Evolutionary conservation across 352 stramenopile species (phyloP).

Genomic region (Globisporangium abappressorium): DNA sequence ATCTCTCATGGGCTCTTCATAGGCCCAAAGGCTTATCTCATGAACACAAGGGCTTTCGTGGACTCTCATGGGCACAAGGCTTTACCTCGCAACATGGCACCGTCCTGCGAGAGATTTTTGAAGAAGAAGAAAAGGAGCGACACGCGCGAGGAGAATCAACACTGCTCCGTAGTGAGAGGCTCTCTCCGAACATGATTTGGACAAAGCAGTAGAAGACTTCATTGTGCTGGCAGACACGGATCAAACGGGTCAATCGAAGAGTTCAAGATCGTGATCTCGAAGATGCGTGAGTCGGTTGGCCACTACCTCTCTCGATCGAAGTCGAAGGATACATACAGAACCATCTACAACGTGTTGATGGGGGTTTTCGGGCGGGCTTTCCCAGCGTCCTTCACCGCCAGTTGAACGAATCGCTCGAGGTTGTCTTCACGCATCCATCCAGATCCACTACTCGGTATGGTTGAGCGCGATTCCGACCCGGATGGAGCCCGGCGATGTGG

Average conservation of each 20-base stretch:
- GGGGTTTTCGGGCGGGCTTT: conserved; percentile 20
- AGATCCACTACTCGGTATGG: conserved; percentile 74
- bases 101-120: conserved; percentile 68
- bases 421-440: conserved; percentile 54
- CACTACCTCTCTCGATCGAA: conserved; percentile 69
- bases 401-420: conserved; percentile 35
- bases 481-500: conserved; percentile 37
- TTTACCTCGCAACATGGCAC: conserved; percentile 11
- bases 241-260: conserved; percentile 74
- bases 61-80: too few species aligned
- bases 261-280: conserved; percentile 81
- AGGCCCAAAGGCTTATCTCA: too few species aligned
- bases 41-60: too few species aligned
- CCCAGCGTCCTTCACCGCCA: conserved; percentile 52
- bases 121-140: conserved; percentile 62
- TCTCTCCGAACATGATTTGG: conserved; percentile 54
- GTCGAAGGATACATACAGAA: conserved; percentile 70
- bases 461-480: conserved; percentile 57
- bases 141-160: conserved; percentile 11
- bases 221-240: conserved; percentile 61
- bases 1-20: not conserved
- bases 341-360: conserved; percentile 53
- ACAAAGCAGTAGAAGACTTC: conserved; percentile 70
- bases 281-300: conserved; percentile 59
- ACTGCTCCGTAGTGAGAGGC: conserved; percentile 40